A percentile compares a stretch with the other conserved stretches of the same genome.
phyloP scores from a whole-genome alignment of 768 basidiomycete genomes.

The Hypholoma sublateritium region DNA sequence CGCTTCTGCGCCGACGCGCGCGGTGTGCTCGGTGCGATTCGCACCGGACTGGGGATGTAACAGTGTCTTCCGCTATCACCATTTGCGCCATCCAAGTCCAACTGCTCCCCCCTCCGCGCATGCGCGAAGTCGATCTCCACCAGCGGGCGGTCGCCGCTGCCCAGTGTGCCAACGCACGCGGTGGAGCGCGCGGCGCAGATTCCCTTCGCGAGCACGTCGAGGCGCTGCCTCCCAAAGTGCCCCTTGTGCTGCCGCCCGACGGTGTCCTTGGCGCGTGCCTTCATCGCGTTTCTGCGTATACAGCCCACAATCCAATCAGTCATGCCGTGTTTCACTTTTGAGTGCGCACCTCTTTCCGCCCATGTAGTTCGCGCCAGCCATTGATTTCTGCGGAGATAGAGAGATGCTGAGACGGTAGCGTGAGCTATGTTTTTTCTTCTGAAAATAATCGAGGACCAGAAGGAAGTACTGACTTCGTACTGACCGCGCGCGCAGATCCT shows the following conservation, averaged over 20 bases:
- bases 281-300: constrained; percentile 51
- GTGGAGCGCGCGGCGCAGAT: constrained; percentile 20
- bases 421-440: background rate
- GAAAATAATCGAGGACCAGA: too few species aligned
- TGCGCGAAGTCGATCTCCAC: constrained; percentile 30
- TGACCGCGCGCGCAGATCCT: background rate
- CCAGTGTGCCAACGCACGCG: background rate
- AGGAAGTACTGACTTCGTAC: too few species aligned
- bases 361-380: constrained; percentile 77
- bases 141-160: background rate
- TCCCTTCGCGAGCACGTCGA: constrained; percentile 50
- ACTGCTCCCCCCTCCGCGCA: constrained; percentile 18
- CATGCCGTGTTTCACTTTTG: background rate
- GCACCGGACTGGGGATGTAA: constrained; percentile 28
- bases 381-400: constrained; percentile 17
- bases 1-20: constrained; percentile 8
- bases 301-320: background rate
- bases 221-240: constrained; percentile 60
- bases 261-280: constrained; percentile 56
- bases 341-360: constrained; percentile 60
- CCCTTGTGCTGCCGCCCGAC: constrained; percentile 54
- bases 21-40: constrained; percentile 21
- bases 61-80: background rate
- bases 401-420: background rate
- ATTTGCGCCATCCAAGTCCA: background rate